A percentile compares a stretch with the other conserved stretches of the same genome.
phyloP scores from a whole-genome alignment of 129 eudicot species.

The Helichrysum umbraculigerum region DNA sequence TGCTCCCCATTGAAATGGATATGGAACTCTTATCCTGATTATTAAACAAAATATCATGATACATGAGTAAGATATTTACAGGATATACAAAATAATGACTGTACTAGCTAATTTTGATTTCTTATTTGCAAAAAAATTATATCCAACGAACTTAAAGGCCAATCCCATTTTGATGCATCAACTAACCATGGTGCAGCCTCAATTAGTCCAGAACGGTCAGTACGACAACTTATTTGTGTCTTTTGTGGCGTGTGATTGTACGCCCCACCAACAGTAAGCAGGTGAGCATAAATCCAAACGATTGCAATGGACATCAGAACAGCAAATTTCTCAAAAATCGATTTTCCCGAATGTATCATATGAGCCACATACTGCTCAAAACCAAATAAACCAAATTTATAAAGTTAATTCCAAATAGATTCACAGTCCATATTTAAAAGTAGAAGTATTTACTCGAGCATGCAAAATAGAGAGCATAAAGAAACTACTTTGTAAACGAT shows the following conservation, averaged over 20 bases:
- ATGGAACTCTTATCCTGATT: slow-evolving; percentile 69
- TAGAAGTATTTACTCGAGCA: neutral
- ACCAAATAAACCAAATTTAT: slow-evolving; percentile 12
- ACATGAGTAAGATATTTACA: neutral
- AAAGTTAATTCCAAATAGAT: slow-evolving; percentile 1
- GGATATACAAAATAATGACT: neutral
- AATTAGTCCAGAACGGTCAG: slow-evolving; percentile 86
- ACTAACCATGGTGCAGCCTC: slow-evolving; percentile 80
- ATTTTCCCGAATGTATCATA: slow-evolving; percentile 26
- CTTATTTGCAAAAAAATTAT: neutral
- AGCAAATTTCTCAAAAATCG: slow-evolving; percentile 60
- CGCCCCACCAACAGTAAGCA: slow-evolving; percentile 92
- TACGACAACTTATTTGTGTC: slow-evolving; percentile 77
- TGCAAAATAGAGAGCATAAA: neutral
- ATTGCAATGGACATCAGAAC: slow-evolving; percentile 68
- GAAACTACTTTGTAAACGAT: neutral
- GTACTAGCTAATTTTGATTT: neutral
- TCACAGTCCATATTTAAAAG: neutral
- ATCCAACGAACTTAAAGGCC: neutral
- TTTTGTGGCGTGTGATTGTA: slow-evolving; percentile 56
- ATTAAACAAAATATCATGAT: neutral
- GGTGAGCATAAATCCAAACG: slow-evolving; percentile 85
- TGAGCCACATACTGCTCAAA: slow-evolving; percentile 54
- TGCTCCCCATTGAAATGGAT: slow-evolving; percentile 84
- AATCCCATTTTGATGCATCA: neutral